phyloP scores from a whole-genome alignment of 192 early-diverging fungal genomes.

The Rhizoclosmatium sp. region DNA sequence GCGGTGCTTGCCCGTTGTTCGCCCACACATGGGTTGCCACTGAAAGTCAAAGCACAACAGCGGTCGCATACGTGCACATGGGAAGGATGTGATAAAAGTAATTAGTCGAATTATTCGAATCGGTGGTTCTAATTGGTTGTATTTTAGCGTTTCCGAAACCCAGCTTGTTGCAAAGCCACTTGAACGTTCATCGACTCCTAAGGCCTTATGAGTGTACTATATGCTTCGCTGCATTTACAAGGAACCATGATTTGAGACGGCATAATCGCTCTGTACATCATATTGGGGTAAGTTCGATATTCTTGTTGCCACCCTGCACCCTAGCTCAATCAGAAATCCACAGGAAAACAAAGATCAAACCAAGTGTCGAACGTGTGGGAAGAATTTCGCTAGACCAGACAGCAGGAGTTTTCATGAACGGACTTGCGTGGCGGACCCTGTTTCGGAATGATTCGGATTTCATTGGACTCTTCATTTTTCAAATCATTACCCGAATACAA shows the following conservation, averaged over 20 bases:
- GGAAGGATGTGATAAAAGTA: constrained; percentile 16
- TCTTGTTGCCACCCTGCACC: too few relatives aligned
- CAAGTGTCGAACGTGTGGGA: neutral
- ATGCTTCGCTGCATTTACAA: constrained; percentile 19
- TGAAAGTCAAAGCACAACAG: neutral
- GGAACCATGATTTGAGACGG: constrained; percentile 31
- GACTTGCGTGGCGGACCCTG: neutral
- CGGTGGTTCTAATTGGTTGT: neutral
- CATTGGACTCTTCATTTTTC: too few relatives aligned
- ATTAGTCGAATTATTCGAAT: neutral
- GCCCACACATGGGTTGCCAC: neutral
- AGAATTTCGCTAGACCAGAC: constrained; percentile 8
- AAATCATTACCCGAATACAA: too few relatives aligned
- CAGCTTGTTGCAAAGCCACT: constrained; percentile 11
- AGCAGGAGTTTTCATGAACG: constrained; percentile 12
- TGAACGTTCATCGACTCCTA: constrained; percentile 3
- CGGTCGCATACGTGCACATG: constrained; percentile 7
- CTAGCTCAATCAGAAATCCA: too few relatives aligned
- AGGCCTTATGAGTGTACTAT: constrained; percentile 9
- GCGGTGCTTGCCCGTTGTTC: too few relatives aligned
- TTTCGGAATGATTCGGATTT: too few relatives aligned
- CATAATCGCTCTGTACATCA: constrained; percentile 17
- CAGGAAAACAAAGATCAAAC: neutral
- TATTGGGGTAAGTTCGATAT: neutral
- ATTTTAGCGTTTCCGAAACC: constrained; percentile 25